These are phyloP conservation scores for Colletotrichum theobromicola DNA, from an alignment of 2,329 filamentous ascomycete species.

Conservation along the genomic window DNA sequence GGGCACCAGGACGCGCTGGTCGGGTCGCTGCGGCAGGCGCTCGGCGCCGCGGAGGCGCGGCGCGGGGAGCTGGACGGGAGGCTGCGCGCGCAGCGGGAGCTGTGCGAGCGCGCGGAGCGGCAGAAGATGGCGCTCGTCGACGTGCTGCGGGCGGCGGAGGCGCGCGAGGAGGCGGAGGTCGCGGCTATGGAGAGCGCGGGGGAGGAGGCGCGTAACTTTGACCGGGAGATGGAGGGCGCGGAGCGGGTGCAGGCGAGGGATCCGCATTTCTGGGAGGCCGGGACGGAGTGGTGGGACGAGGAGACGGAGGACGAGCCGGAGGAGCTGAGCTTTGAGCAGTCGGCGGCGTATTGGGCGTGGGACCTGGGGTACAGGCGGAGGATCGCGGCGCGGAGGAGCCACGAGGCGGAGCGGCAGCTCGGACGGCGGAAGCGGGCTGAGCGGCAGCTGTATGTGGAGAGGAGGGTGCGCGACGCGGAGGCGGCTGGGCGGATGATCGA, in stretches of 20 bases:
- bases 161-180: background rate
- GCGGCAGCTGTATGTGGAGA: background rate
- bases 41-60: background rate
- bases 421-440: background rate
- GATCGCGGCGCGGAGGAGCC: background rate
- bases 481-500: background rate
- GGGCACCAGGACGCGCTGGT: background rate
- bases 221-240: background rate
- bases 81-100: background rate
- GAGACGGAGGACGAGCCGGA: background rate
- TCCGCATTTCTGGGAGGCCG: background rate
- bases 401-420: background rate
- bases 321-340: background rate
- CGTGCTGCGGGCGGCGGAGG: background rate
- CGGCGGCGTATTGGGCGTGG: background rate
- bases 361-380: background rate
- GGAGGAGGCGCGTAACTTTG: background rate
- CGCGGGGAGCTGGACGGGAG: background rate
- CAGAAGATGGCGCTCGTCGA: background rate
- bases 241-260: background rate
- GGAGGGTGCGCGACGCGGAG: background rate
- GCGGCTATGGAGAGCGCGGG: background rate
- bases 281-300: background rate
- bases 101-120: background rate
- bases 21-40: background rate